Conservation (phyloP, 2,329 filamentous ascomycete species). For the Talaromyces albobiverticillius region DNA sequence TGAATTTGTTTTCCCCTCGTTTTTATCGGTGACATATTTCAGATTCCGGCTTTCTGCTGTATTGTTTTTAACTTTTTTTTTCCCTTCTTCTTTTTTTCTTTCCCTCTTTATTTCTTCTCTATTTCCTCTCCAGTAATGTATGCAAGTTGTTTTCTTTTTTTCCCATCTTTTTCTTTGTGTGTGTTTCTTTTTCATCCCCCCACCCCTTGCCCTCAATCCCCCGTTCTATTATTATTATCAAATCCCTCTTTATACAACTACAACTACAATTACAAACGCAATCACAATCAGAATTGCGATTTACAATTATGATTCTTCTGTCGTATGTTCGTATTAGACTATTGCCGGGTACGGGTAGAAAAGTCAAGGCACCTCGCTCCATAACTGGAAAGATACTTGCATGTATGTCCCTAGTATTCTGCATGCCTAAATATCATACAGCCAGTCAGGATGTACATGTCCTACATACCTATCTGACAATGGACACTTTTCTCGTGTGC, state of each 20-base stretch:
- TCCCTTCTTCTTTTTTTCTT: conserved; percentile 14
- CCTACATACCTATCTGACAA: too few relatives aligned
- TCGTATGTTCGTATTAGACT: too few relatives aligned
- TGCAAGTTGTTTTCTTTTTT: conserved; percentile 15
- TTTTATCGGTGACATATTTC: conserved; percentile 1
- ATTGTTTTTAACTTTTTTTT: conserved; percentile 16
- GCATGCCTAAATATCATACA: too few relatives aligned
- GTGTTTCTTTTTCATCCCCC: conserved; percentile 23
- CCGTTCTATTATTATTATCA: conserved; percentile 15
- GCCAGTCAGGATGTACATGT: too few relatives aligned
- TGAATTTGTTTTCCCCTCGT: not conserved
- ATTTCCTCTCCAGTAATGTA: conserved; percentile 11
- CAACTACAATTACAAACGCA: not conserved
- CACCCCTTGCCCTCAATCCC: conserved; percentile 18
- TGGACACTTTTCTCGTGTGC: too few relatives aligned
- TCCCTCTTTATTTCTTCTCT: conserved; percentile 22
- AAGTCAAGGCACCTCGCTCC: too few relatives aligned
- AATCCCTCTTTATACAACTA: not conserved
- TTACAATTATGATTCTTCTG: not conserved
- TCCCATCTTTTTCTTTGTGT: conserved; percentile 24
- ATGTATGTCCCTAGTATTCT: too few relatives aligned
- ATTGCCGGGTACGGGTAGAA: too few relatives aligned
- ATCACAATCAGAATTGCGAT: not conserved
- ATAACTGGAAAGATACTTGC: too few relatives aligned
- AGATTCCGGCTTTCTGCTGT: not conserved